A percentile compares a stretch with the other conserved stretches of the same genome.
phyloP scores from a whole-genome alignment of 768 basidiomycete species.

The Macrolepiota albuminosa region DNA sequence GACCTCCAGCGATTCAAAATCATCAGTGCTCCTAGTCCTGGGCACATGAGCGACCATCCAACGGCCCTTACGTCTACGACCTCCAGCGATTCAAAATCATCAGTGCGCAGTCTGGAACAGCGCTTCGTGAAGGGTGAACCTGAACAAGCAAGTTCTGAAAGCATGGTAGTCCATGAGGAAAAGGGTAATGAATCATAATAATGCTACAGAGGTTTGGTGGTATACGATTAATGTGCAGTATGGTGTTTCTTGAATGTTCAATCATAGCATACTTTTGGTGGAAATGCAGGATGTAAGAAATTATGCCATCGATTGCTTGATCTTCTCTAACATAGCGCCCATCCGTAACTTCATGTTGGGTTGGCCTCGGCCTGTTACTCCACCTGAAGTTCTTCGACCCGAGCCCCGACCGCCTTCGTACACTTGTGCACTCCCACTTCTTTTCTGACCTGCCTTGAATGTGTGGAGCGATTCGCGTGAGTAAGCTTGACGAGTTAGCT shows the following conservation, averaged over 20 bases:
- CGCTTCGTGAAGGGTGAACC: slow-evolving; percentile 49
- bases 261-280: slow-evolving; percentile 8
- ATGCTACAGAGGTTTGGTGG: slow-evolving; percentile 9
- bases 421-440: slow-evolving; percentile 21
- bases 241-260: background rate
- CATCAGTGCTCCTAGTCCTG: slow-evolving; percentile 52
- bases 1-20: slow-evolving; percentile 32
- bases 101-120: background rate
- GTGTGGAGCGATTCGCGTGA: slow-evolving; percentile 52
- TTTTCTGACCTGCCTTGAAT: slow-evolving; percentile 44
- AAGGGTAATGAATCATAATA: slow-evolving; percentile 37
- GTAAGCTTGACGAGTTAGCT: slow-evolving; percentile 61
- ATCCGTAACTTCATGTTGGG: slow-evolving; percentile 82
- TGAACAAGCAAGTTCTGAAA: slow-evolving; percentile 27
- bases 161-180: slow-evolving; percentile 52
- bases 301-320: slow-evolving; percentile 55
- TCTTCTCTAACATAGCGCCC: slow-evolving; percentile 82
- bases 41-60: slow-evolving; percentile 80
- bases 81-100: slow-evolving; percentile 17
- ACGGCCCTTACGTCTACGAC: slow-evolving; percentile 67
- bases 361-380: slow-evolving; percentile 38
- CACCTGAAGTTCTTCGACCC: slow-evolving; percentile 20
- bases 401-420: slow-evolving; percentile 14
- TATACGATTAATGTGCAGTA: slow-evolving; percentile 6
- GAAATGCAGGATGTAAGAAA: background rate